These are phyloP conservation scores for Torulaspora delbrueckii DNA, from an alignment of 805 yeast species.

Conservation along the genomic window DNA sequence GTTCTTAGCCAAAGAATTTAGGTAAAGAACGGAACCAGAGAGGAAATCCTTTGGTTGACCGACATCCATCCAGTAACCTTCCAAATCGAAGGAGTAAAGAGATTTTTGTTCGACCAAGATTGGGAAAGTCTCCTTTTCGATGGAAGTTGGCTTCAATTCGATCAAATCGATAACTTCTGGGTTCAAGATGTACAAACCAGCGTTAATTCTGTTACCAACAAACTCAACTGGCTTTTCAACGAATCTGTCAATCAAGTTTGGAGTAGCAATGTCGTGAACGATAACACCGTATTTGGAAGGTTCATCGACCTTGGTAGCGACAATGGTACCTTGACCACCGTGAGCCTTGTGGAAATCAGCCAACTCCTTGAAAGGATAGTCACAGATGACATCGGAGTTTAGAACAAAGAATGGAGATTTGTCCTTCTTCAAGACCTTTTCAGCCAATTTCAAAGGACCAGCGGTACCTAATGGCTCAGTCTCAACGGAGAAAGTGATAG, in stretches of 20 bases:
- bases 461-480: slow-evolving; percentile 99
- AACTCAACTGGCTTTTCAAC: slow-evolving; percentile 99
- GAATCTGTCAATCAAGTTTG: slow-evolving; percentile 94
- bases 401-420: slow-evolving; percentile 94
- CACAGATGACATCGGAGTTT: slow-evolving; percentile 98
- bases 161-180: slow-evolving; percentile 95
- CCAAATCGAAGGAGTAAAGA: slow-evolving; percentile 92
- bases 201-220: slow-evolving; percentile 99
- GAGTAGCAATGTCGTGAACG: slow-evolving; percentile 92
- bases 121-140: slow-evolving; percentile 99
- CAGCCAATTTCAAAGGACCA: slow-evolving; percentile 98
- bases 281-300: slow-evolving; percentile 99
- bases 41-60: slow-evolving; percentile 99
- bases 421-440: slow-evolving; percentile 87
- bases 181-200: slow-evolving; percentile 97
- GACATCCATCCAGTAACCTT: slow-evolving; percentile 99
- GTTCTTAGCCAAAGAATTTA: slow-evolving; percentile 80
- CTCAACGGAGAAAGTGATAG: slow-evolving; percentile 95
- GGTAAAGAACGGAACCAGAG: slow-evolving; percentile 90
- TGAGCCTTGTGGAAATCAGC: slow-evolving; percentile 90
- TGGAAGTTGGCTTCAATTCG: slow-evolving; percentile 97
- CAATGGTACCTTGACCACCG: slow-evolving; percentile 98
- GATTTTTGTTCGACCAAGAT: slow-evolving; percentile 80
- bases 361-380: slow-evolving; percentile 92
- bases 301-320: slow-evolving; percentile 99